These are phyloP conservation scores for Saccharomyces kudriavzevii DNA, from an alignment of 805 yeast genomes.

Conservation along the genomic window DNA sequence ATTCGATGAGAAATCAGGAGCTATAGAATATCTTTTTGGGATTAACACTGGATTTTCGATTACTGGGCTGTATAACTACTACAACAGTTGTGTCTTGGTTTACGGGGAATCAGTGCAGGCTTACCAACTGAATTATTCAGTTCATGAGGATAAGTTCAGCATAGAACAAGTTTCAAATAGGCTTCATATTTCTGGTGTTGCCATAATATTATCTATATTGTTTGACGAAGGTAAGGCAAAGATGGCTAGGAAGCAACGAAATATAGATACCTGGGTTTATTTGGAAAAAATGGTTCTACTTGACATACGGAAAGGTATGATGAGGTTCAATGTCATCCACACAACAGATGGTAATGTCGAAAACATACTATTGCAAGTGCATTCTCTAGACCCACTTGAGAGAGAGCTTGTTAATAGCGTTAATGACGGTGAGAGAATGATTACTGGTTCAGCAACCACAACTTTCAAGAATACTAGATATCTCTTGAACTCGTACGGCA, in stretches of 20 bases:
- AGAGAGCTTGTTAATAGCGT: constrained; percentile 1
- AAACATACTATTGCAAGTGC: not conserved
- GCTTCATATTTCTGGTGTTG: constrained; percentile 10
- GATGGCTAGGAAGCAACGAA: not conserved
- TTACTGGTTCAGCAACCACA: not conserved
- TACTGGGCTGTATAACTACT: constrained; percentile 22
- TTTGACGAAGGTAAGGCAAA: not conserved
- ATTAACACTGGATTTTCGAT: constrained; percentile 15
- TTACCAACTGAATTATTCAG: constrained; percentile 29
- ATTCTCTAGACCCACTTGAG: not conserved
- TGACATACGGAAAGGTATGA: not conserved
- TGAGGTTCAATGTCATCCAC: not conserved
- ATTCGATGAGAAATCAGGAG: constrained; percentile 30
- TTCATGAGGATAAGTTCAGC: constrained; percentile 30
- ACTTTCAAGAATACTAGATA: not conserved
- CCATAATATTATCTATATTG: constrained; percentile 3
- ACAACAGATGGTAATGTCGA: constrained; percentile 1
- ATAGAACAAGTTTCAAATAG: constrained; percentile 20
- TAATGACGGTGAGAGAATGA: not conserved
- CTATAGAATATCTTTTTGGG: constrained; percentile 22
- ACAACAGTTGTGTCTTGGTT: constrained; percentile 25
- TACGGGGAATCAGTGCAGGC: constrained; percentile 28
- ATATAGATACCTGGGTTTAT: not conserved
- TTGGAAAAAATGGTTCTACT: not conserved
- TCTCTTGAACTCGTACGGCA: not conserved